Evolutionary conservation across 208 protist genomes (phyloP).

Genomic region (Eutreptiella sp.): DNA sequence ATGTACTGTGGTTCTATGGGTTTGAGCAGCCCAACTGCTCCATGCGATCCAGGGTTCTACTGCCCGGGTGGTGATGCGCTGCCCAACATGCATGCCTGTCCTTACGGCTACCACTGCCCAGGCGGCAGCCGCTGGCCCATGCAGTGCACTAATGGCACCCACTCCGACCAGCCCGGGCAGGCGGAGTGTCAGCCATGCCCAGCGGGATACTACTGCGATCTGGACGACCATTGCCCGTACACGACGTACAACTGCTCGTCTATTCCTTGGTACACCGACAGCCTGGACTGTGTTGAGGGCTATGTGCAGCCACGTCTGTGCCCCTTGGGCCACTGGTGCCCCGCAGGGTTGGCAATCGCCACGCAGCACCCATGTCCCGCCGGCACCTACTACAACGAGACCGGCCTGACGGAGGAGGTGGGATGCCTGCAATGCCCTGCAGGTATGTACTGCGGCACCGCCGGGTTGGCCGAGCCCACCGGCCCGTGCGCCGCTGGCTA

Average conservation of each 20-base stretch:
- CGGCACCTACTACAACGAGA: conserved; percentile 24
- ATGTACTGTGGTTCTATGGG: conserved; percentile 32
- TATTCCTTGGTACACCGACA: no score
- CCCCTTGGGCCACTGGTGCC: conserved; percentile 25
- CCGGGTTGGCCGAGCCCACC: conserved; percentile 16
- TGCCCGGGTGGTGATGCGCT: conserved; percentile 13
- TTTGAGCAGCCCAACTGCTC: not conserved
- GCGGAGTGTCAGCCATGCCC: conserved; percentile 17
- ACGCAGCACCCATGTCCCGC: conserved; percentile 26
- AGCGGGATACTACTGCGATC: conserved; percentile 17
- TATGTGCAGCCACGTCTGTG: conserved; percentile 16
- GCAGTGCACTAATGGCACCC: conserved; percentile 11
- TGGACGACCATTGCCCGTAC: not conserved
- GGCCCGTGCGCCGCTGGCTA: conserved; percentile 26
- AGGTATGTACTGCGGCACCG: not conserved
- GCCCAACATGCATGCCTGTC: conserved; percentile 24
- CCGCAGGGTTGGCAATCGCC: conserved; percentile 24
- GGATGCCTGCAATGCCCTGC: conserved; percentile 25
- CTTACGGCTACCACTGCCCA: conserved; percentile 35
- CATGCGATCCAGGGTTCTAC: conserved; percentile 33
- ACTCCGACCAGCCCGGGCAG: not conserved
- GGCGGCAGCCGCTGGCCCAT: not conserved
- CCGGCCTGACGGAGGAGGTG: not conserved
- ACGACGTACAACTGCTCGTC: conserved; percentile 5
- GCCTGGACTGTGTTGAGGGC: conserved; percentile 24